These are phyloP conservation scores for Sporothrix variecibatus DNA, from an alignment of 2,329 filamentous ascomycete species.

Conservation along the genomic window DNA sequence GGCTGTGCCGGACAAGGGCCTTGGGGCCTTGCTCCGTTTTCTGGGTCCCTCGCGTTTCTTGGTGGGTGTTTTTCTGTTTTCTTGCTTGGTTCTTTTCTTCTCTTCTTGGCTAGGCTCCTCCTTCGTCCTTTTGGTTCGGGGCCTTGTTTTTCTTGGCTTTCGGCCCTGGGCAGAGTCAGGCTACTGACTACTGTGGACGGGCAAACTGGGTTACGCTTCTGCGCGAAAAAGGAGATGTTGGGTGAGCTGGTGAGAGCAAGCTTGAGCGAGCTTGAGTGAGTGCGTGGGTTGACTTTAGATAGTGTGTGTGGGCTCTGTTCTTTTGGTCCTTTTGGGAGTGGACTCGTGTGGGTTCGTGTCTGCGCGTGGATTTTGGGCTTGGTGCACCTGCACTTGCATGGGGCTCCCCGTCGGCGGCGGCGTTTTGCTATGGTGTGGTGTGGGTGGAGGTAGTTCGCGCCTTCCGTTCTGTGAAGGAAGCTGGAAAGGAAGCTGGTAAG, in stretches of 20 bases:
- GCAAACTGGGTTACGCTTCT: background rate
- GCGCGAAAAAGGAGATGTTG: background rate
- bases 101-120: background rate
- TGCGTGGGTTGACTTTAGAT: background rate
- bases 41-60: background rate
- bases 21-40: background rate
- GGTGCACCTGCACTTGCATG: background rate
- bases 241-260: conserved; percentile 4
- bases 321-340: background rate
- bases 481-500: background rate
- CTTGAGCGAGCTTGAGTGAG: background rate
- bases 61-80: background rate
- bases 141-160: background rate
- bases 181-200: background rate
- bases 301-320: conserved; percentile 7
- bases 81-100: background rate
- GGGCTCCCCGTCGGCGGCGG: background rate
- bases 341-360: conserved; percentile 11
- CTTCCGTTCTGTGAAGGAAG: background rate
- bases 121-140: conserved; percentile 1
- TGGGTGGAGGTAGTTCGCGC: conserved; percentile 14
- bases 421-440: background rate
- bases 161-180: background rate
- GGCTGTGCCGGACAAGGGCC: background rate
- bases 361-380: background rate